Conservation (phyloP, 805 yeast genomes). For the Yarrowia divulgata region DNA sequence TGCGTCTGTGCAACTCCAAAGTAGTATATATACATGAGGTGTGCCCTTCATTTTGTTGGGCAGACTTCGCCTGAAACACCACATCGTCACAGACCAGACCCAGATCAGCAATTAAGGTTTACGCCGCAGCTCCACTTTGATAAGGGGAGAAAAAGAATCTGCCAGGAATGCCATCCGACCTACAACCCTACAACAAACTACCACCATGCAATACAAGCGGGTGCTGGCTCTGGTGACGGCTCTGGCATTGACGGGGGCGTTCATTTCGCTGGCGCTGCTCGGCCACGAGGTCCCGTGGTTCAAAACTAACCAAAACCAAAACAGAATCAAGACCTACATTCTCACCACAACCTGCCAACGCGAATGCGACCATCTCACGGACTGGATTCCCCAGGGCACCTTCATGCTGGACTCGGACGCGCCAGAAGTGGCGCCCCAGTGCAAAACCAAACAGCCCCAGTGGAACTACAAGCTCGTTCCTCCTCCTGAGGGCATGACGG, state of each 20-base stretch:
- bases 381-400: slow-evolving; percentile 11
- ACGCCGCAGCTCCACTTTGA: no score
- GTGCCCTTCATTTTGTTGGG: no score
- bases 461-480: slow-evolving; percentile 9
- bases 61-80: no score
- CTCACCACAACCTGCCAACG: slow-evolving; percentile 28
- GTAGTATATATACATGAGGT: no score
- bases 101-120: no score
- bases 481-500: not conserved
- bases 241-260: not conserved
- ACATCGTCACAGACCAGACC: no score
- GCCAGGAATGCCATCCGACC: no score
- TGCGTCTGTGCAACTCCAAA: no score
- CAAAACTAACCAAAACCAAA: not conserved
- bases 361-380: slow-evolving; percentile 10
- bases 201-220: slow-evolving; percentile 21
- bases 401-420: slow-evolving; percentile 27
- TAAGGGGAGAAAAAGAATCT: no score
- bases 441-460: not conserved
- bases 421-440: slow-evolving; percentile 1
- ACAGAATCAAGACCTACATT: slow-evolving; percentile 26
- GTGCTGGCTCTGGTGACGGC: slow-evolving; percentile 11
- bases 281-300: not conserved
- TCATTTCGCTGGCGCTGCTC: not conserved
- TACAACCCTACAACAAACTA: no score